Conservation (phyloP, 208 protist genomes). For the Trypanosomatidae sp. region DNA sequence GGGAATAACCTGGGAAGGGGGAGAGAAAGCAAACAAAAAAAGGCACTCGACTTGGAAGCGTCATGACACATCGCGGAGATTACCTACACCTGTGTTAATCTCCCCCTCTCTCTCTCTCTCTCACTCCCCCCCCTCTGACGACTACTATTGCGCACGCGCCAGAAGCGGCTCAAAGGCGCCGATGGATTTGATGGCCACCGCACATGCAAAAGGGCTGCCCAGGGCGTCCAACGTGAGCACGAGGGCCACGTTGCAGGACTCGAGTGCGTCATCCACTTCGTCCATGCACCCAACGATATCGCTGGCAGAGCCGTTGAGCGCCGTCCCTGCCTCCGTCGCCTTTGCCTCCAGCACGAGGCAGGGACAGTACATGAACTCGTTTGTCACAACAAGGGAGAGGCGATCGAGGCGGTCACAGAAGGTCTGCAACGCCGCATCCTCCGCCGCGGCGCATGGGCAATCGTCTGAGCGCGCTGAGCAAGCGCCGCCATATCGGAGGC, state of each 20-base stretch:
- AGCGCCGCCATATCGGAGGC: not conserved
- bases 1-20: not conserved
- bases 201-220: constrained; percentile 73
- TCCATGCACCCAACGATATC: not conserved
- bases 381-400: constrained; percentile 77
- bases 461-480: not conserved
- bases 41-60: not conserved
- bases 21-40: constrained; percentile 4
- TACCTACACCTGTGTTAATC: not conserved
- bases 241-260: constrained; percentile 65
- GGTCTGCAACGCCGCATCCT: constrained; percentile 7
- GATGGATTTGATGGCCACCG: constrained; percentile 61
- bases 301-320: not conserved
- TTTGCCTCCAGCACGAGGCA: constrained; percentile 35
- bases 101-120: not conserved
- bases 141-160: constrained; percentile 48
- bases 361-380: constrained; percentile 90
- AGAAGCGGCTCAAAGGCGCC: constrained; percentile 77
- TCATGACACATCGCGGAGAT: not conserved
- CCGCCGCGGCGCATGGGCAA: not conserved
- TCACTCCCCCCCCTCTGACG: not conserved
- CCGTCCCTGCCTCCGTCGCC: constrained; percentile 1
- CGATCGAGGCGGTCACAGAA: constrained; percentile 45
- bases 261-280: constrained; percentile 30
- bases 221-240: constrained; percentile 69